Percentiles rank a stretch among this genome's conserved stretches.
These are phyloP conservation scores for Didymella arachidicola DNA, from an alignment of 2,329 filamentous ascomycete genomes.

Conservation along the genomic window DNA sequence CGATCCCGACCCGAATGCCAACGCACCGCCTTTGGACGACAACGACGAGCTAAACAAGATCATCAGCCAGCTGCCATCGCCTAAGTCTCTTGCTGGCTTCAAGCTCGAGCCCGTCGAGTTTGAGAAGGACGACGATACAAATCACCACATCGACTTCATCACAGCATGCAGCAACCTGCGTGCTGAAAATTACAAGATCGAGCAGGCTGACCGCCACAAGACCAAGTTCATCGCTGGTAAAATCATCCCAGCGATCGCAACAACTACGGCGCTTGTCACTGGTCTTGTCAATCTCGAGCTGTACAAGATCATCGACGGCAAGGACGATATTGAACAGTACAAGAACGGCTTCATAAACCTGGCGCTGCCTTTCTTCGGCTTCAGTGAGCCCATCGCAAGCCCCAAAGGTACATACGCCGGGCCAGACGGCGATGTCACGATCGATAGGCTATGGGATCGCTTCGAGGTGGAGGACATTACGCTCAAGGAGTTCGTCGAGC, in stretches of 20 bases:
- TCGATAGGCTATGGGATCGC: conserved; percentile 98
- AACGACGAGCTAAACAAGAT: conserved; percentile 78
- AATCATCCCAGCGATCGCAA: conserved; percentile 98
- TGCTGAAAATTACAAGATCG: conserved; percentile 97
- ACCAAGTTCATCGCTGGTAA: conserved; percentile 99
- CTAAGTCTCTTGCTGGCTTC: conserved; percentile 84
- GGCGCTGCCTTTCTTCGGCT: conserved; percentile 95
- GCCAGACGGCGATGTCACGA: conserved; percentile 75
- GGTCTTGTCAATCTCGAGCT: conserved; percentile 91
- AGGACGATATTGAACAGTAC: conserved; percentile 96
- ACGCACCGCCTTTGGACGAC: conserved; percentile 70
- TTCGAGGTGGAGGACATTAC: conserved; percentile 91
- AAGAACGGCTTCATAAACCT: conserved; percentile 99
- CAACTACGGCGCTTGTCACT: conserved; percentile 93
- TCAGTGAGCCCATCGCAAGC: conserved; percentile 94
- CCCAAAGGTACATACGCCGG: conserved; percentile 91
- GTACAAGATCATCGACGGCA: conserved; percentile 96
- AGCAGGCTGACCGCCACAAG: conserved; percentile 90
- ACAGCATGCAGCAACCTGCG: conserved; percentile 95
- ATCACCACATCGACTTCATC: conserved; percentile 99
- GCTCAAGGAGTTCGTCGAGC: conserved; percentile 79
- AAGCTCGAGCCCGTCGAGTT: conserved; percentile 93
- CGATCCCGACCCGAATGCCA: conserved; percentile 89
- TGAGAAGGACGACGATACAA: conserved; percentile 98
- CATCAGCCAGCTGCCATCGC: conserved; percentile 74